These are phyloP conservation scores for Biancaea sappan DNA, from an alignment of 306 rosid genomes.

Conservation along the genomic window DNA sequence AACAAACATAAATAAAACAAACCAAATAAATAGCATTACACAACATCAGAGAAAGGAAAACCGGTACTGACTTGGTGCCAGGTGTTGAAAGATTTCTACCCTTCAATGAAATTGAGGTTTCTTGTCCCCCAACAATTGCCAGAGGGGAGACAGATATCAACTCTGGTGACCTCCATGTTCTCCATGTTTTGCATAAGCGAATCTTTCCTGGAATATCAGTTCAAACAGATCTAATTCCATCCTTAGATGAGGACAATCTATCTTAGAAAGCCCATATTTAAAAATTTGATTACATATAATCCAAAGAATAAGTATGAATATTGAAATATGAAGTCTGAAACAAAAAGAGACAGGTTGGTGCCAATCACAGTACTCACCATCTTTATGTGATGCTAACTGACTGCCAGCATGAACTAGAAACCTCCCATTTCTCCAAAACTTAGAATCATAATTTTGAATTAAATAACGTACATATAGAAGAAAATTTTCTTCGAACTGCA, in stretches of 20 bases:
- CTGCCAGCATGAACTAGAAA: conserved; percentile 73
- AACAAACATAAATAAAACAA: conserved; percentile 23
- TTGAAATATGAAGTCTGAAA: conserved; percentile 1
- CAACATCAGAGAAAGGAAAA: conserved; percentile 24
- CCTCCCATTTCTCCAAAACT: conserved; percentile 92
- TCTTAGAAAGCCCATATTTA: background rate
- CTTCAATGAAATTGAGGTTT: conserved; percentile 66
- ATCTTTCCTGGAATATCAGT: conserved; percentile 64
- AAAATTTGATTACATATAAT: background rate
- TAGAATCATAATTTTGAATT: conserved; percentile 60
- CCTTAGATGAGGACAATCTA: conserved; percentile 21
- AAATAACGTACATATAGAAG: conserved; percentile 57
- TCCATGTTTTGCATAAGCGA: conserved; percentile 68
- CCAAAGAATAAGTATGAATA: conserved; percentile 9
- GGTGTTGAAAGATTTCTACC: conserved; percentile 77
- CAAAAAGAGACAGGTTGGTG: conserved; percentile 17
- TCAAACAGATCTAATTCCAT: conserved; percentile 28
- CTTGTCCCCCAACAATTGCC: conserved; percentile 81
- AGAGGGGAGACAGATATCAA: conserved; percentile 79
- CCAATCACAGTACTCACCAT: conserved; percentile 60
- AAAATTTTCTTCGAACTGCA: conserved; percentile 81
- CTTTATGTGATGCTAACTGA: conserved; percentile 77
- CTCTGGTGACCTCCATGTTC: conserved; percentile 80
- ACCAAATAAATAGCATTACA: conserved; percentile 18
- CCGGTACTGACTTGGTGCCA: conserved; percentile 69